phyloP scores from a whole-genome alignment of 192 early-diverging fungal species.

The Thoreauomyces humboldtii region DNA sequence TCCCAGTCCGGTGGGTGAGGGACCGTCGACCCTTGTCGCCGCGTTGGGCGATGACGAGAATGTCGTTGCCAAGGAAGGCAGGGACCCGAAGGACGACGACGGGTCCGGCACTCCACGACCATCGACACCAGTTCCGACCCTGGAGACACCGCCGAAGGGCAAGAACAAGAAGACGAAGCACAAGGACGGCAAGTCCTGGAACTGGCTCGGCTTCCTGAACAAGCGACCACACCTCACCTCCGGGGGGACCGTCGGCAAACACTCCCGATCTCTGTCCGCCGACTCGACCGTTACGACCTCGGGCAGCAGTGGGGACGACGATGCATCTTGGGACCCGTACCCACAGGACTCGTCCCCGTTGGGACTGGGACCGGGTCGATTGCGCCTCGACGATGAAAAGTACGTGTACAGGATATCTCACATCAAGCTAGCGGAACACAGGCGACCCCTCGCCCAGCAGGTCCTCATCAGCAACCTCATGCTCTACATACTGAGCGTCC shows the following conservation, averaged over 20 bases:
- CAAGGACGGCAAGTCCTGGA: slow-evolving; percentile 22
- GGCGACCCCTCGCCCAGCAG: slow-evolving; percentile 44
- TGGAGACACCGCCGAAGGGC: too few relatives aligned
- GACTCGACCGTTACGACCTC: background rate
- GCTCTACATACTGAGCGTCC: slow-evolving; percentile 54
- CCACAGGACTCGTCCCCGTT: slow-evolving; percentile 7
- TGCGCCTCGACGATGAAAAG: slow-evolving; percentile 35
- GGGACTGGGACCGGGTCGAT: background rate
- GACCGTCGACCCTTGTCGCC: too few relatives aligned
- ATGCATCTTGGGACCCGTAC: slow-evolving; percentile 30
- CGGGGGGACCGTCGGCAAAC: background rate
- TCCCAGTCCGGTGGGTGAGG: too few relatives aligned
- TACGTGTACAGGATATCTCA: slow-evolving; percentile 44
- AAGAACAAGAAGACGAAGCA: slow-evolving; percentile 3
- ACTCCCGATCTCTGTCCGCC: background rate
- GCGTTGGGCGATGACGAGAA: too few relatives aligned
- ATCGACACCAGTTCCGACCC: too few relatives aligned
- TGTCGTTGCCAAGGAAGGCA: too few relatives aligned
- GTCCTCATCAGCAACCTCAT: slow-evolving; percentile 53
- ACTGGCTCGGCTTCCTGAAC: slow-evolving; percentile 17
- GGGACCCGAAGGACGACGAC: too few relatives aligned
- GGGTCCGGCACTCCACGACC: too few relatives aligned
- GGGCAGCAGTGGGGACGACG: background rate
- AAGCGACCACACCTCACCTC: background rate
- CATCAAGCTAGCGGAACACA: slow-evolving; percentile 45